Base-by-base conservation (phyloP, 768 basidiomycete genomes). In the Neoboletus magnificus region DNA sequence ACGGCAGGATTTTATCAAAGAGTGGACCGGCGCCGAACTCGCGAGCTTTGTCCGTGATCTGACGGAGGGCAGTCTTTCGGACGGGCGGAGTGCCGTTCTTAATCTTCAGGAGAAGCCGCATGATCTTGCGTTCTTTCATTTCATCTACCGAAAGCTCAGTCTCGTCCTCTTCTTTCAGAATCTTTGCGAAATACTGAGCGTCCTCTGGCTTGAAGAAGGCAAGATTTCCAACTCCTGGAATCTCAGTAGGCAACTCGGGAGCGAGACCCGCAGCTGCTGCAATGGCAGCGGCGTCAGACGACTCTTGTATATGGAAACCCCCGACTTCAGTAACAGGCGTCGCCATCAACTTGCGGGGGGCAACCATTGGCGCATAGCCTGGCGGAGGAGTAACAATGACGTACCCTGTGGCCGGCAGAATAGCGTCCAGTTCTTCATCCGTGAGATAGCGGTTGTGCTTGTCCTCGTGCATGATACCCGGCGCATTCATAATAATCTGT, bases 81-180 rank as follows among this genome's bases (percentile, higher is more conserved):
- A 98, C 94, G 12, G 97, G 96, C 27, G 97, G 97, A 3, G 96
- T 98, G 47, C 97, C 97, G 68, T 98, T 99, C 80, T 99, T 98
- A 76, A 99, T 98, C 76, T 98, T 98, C 63, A 99, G 82, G 50
- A 99, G 78, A 23, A 99, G 76, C 25, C 97, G 88, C 95, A 98
- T 98, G 65, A 98, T 98, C 74, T 98, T 99, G 68, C 96, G 86
- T 76, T 98, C 97, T 76, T 99, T 99, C 85, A 98, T 90, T 77
- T 99, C 97, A 48, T 98, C 97, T 9, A 98, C 89, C 1, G 89
- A 85, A 45, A 98, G 78, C 69, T 89, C 85, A 2, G 87, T 90
- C 74, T 98, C 97, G 64, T 98, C 93, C 71, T 96, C 95, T 74
- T 97, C 92, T 68, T 91, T 93, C 52, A 93, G 71, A 57, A 98